Evolutionary conservation across 2,329 filamentous ascomycete species (phyloP), one percentile per base, ranked within the genome.

Genomic region (Xylaria sp.): DNA sequence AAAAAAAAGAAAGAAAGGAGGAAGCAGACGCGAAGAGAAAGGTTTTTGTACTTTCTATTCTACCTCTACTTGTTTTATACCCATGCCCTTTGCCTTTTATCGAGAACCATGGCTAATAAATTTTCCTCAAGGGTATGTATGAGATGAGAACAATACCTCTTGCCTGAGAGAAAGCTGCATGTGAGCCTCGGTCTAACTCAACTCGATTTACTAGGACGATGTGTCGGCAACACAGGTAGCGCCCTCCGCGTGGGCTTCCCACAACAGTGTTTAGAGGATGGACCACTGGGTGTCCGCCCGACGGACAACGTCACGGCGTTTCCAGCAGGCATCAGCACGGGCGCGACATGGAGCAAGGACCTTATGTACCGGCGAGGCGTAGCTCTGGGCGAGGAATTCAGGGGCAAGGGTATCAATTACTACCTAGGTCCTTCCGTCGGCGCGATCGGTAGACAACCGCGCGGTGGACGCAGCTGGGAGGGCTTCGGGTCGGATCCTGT

Each of bases 281-380:
- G 86, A 0, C 89, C 90, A 1, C 79, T 90, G 35, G 91, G 92
- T 1, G 81, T 95, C 14, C 85, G 90, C 28, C 85, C 86, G n/a
- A 87, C 89, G 0, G 90, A 93, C 67, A 87, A 91, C 63, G 87
- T 89, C 55, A 93, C 90, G 0, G 90, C 87, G 0, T 95, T 94
- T 69, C 91, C 92, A 0, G 84, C 90, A 8, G 91, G 91, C n/a
- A 91, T 94, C 68, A 92, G 89, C 0, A 85, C 84, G 1, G 91
- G 89, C 17, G 89, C 90, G 2, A 92, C 91, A 0, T 93, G 87
- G 73, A 89, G 90, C 76, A 93, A 92, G 77, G 79, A 84, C 15
- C 78, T 92, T 52, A 89, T 92, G 76, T 88, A 89, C 66, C 81
- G 84, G 54, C 84, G 90, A 28, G 90, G 85, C 2, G 84, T 87